phyloP scores from a whole-genome alignment of 208 protist species.

The Acanthamoeba culbertsoni region DNA sequence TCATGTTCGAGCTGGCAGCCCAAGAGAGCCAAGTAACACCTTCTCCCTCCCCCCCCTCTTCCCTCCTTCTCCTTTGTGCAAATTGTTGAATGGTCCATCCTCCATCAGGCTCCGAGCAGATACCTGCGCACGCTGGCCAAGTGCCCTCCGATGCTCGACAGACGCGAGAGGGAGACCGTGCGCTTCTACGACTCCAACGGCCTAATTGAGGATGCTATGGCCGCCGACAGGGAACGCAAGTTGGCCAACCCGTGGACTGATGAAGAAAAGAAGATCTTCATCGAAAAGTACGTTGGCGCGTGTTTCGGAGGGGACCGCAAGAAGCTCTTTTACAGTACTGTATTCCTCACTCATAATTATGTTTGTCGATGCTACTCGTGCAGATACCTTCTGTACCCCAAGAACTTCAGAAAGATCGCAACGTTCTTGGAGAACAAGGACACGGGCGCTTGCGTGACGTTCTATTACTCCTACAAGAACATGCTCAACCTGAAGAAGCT shows the following conservation, averaged over 20 bases:
- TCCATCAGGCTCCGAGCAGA: neutral
- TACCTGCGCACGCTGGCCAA: constrained; percentile 46
- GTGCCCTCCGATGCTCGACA: constrained; percentile 34
- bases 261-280: constrained; percentile 51
- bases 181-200: constrained; percentile 50
- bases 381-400: constrained; percentile 55
- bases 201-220: constrained; percentile 54
- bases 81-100: neutral
- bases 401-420: constrained; percentile 62
- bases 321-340: too few relatives aligned
- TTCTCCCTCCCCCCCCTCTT: neutral
- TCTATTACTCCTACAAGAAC: constrained; percentile 61
- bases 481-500: constrained; percentile 64
- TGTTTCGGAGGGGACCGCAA: too few relatives aligned
- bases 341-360: neutral
- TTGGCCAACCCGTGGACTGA: constrained; percentile 52
- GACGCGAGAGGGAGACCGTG: neutral
- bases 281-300: constrained; percentile 10
- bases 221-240: constrained; percentile 49
- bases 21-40: constrained; percentile 35
- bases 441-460: constrained; percentile 18
- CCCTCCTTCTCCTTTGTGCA: neutral
- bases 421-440: constrained; percentile 52
- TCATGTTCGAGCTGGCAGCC: constrained; percentile 54
- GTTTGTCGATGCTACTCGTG: neutral